These are phyloP conservation scores for Plasmodium gallinaceum DNA, from an alignment of 169 alveolate genomes.

Conservation along the genomic window DNA sequence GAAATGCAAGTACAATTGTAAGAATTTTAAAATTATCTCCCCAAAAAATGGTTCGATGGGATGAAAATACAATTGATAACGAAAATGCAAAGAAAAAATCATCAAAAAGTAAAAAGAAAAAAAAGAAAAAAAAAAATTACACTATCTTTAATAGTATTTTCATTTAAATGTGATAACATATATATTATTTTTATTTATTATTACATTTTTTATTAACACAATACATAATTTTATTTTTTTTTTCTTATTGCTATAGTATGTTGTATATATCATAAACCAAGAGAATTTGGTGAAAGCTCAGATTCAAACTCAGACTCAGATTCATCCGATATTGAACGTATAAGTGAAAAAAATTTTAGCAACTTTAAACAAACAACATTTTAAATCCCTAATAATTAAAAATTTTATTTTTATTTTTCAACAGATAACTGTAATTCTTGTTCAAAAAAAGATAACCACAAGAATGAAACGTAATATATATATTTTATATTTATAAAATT, in stretches of 20 bases:
- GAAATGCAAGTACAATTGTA: constrained; percentile 36
- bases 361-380: background rate
- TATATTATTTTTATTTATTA: background rate
- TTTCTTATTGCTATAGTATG: constrained; percentile 12
- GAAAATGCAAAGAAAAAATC: constrained; percentile 73
- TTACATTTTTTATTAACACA: background rate
- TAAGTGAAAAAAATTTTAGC: background rate
- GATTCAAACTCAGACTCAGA: constrained; percentile 61
- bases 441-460: constrained; percentile 6
- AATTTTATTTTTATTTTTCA: background rate
- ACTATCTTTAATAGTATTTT: background rate
- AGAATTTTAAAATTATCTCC: constrained; percentile 71
- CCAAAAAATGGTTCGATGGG: constrained; percentile 69
- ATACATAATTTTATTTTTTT: constrained; percentile 1
- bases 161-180: background rate
- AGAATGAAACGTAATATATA: background rate
- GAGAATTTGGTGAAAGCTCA: constrained; percentile 70
- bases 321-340: constrained; percentile 13
- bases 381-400: no score
- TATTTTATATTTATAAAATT: background rate
- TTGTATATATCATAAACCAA: constrained; percentile 71
- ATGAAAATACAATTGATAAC: constrained; percentile 61
- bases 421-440: background rate
- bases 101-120: constrained; percentile 35
- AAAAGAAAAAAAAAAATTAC: background rate